These are phyloP conservation scores for Russula vinacea DNA, from an alignment of 768 basidiomycete species.

Conservation along the genomic window DNA sequence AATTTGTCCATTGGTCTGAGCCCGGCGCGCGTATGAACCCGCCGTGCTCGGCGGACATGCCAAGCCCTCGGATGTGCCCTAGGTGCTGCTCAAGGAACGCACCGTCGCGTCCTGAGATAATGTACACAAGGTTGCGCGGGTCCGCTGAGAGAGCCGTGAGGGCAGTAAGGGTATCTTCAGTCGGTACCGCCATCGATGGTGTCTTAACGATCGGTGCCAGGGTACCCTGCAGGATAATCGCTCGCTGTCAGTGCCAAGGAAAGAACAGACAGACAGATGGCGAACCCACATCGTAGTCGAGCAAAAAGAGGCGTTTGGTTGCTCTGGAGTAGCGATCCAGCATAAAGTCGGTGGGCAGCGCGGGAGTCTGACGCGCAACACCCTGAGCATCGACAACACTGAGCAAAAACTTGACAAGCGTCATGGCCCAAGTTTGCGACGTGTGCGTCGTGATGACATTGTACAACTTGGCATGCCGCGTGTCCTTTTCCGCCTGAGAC, in stretches of 20 bases:
- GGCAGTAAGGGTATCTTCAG: slow-evolving; percentile 66
- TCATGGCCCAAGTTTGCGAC: slow-evolving; percentile 90
- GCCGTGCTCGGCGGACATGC: slow-evolving; percentile 95
- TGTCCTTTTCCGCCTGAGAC: slow-evolving; percentile 68
- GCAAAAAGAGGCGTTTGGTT: slow-evolving; percentile 83
- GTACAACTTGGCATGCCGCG: slow-evolving; percentile 72
- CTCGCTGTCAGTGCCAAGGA: neutral
- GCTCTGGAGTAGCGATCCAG: slow-evolving; percentile 65
- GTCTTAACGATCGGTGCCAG: slow-evolving; percentile 95
- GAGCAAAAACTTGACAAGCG: slow-evolving; percentile 84
- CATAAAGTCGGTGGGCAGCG: slow-evolving; percentile 56
- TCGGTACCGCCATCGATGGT: slow-evolving; percentile 83
- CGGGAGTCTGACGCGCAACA: slow-evolving; percentile 80
- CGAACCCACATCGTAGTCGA: slow-evolving; percentile 87
- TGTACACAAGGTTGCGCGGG: slow-evolving; percentile 89
- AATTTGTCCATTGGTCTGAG: slow-evolving; percentile 68
- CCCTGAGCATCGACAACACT: slow-evolving; percentile 75
- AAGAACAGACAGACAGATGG: neutral
- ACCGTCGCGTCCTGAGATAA: slow-evolving; percentile 94
- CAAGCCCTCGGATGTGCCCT: slow-evolving; percentile 76
- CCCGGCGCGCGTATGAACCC: slow-evolving; percentile 82
- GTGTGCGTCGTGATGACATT: slow-evolving; percentile 89
- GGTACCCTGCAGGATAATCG: slow-evolving; percentile 62
- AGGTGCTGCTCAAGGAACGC: slow-evolving; percentile 90
- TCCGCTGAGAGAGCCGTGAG: slow-evolving; percentile 71